Evolutionary conservation across 2,329 filamentous ascomycete species (phyloP), one percentile per base, ranked within the genome.

Genomic region (Stagonosporopsis rhizophila): DNA sequence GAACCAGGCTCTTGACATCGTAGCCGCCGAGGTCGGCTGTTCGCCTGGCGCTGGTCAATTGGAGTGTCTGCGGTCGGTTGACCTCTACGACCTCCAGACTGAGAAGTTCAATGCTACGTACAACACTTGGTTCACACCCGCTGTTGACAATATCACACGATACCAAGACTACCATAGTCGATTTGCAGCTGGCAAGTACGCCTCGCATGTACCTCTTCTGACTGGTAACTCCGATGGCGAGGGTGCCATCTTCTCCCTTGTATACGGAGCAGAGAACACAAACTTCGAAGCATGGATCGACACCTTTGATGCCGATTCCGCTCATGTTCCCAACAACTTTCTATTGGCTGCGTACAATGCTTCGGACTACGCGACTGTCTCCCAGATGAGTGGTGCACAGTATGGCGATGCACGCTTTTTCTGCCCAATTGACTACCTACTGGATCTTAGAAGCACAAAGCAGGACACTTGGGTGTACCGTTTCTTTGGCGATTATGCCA

Each of bases 401-500:
- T 71, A 71, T 39, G 80, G 79, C 25, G 79, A 81, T 17, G 79
- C 78, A 4, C 78, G 78, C 11, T 81, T 81, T 69, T 75, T 79
- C 62, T 81, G 79, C 58, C 61, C 68, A 2, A 62, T 67, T 3
- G 67, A 71, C 35, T 64, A 71, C 44, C 64, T 80, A 11, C 57
- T 76, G 25, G 76, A 80, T 53, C 37, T 80, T 20, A 77, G 79
- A 40, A 76, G 72, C 52, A 34, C 58, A 9, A 15, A 50, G 6
- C 78, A 80, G 57, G 57, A 75, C 6, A 80, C 77, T 0, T 80
- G 78, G 78, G 68, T 69, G 3, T 80, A 80, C 63, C 77, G 78
- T 25, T 80, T 78, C 70, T 77, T 79, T 42, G 78, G 75, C 27
- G 65, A 71, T 11, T 80, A 80, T 44, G 67, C 77, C 53, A 79